Evolutionary conservation across 106 monocot species (phyloP).

Genomic region (Dendrobium nobile): DNA sequence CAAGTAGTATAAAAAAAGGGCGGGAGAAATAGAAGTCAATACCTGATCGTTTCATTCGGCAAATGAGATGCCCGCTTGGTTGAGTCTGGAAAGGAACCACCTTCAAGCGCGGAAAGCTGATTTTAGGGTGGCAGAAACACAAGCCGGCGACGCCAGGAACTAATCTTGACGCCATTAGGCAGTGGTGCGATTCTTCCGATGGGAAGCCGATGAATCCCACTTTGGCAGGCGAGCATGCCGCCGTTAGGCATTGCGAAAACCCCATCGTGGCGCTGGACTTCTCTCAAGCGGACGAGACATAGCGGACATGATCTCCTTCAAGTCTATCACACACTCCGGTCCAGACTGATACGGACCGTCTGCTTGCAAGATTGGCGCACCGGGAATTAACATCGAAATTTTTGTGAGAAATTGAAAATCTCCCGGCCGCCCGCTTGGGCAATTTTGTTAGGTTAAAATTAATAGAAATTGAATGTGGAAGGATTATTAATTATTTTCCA

Average conservation of each 20-base stretch:
- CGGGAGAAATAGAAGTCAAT: neutral
- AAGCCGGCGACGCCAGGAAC: neutral
- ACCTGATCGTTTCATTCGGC: constrained; percentile 3
- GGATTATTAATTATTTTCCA: too few relatives aligned
- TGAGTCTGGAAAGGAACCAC: neutral
- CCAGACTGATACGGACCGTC: too few relatives aligned
- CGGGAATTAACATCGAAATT: too few relatives aligned
- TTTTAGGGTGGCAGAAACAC: neutral
- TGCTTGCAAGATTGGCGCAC: too few relatives aligned
- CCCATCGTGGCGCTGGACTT: neutral
- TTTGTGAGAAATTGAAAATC: too few relatives aligned
- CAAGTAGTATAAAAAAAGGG: neutral
- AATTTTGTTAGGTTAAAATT: too few relatives aligned
- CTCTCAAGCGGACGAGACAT: neutral
- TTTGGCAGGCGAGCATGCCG: neutral
- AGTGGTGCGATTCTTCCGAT: neutral
- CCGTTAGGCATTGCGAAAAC: neutral
- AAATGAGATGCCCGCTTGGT: neutral
- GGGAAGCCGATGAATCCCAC: neutral
- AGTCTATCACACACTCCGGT: too few relatives aligned
- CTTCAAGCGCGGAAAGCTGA: neutral
- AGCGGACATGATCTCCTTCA: too few relatives aligned
- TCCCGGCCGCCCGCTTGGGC: too few relatives aligned
- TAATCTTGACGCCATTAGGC: neutral
- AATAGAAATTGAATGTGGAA: too few relatives aligned